Conservation (phyloP, 1,284 basidiomycete genomes). For the Athelia psychrophila region DNA sequence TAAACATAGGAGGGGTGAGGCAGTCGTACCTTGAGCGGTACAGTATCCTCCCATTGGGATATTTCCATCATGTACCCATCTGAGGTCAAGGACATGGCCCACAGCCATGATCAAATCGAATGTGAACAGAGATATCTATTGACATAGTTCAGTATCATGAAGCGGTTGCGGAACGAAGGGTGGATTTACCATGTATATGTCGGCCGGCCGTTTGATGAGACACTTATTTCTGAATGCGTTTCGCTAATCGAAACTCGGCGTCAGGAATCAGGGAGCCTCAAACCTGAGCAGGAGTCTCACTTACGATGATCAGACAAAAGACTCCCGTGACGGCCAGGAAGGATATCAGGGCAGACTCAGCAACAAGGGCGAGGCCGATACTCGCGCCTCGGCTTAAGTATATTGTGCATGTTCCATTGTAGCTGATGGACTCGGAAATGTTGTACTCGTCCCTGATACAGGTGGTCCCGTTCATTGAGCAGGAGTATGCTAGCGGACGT, state of each 20-base stretch:
- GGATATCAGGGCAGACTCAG: not conserved
- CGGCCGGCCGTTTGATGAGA: not conserved
- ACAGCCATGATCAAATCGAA: constrained; percentile 8
- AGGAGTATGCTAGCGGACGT: no score
- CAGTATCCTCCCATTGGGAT: constrained; percentile 7
- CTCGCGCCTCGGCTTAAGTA: not conserved
- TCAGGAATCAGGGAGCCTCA: not conserved
- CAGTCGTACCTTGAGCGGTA: constrained; percentile 11
- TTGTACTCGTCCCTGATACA: not conserved
- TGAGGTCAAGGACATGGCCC: constrained; percentile 5
- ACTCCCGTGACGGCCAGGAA: not conserved
- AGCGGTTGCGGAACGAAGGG: not conserved
- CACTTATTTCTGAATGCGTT: not conserved
- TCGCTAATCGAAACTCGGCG: not conserved
- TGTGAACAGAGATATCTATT: constrained; percentile 9
- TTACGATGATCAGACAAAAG: not conserved
- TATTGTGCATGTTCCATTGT: not conserved
- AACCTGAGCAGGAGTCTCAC: not conserved
- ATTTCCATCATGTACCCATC: constrained; percentile 7
- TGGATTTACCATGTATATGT: not conserved
- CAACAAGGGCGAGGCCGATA: not conserved
- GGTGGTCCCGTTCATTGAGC: no score
- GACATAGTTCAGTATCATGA: not conserved
- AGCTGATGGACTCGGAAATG: not conserved
- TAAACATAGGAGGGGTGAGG: no score